Evolutionary conservation across 2,329 filamentous ascomycete genomes (phyloP), one percentile per base, ranked within the genome.

Genomic region (Penicillium sp.): DNA sequence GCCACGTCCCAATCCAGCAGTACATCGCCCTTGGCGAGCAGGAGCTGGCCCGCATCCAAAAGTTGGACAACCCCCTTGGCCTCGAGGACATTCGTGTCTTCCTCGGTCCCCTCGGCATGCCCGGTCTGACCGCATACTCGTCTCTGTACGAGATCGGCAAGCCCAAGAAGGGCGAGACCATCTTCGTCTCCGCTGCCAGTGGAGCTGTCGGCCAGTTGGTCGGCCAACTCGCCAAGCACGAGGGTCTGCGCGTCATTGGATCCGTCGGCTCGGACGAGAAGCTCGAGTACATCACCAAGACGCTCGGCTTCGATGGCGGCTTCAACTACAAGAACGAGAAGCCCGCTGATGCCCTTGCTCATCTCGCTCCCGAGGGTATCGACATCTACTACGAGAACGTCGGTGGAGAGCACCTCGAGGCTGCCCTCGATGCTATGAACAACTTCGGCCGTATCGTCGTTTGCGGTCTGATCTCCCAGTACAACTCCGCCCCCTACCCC

Each of bases 321-420:
- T 93, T 91, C 60, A 93, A 94, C 76, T 94, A 94, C 77, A 91
- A 93, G 78, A 89, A 80, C 58, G 87, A 93, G 72, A 79, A 77
- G 58, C 78, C 87, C 0, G 64, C 70, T 1, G 83, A 84, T 10
- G 87, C 86, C 0, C 75, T 94, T 49, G 69, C 75, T 56, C 77
- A 85, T 51, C 76, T 93, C 17, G 85, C 85, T 0, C 87, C 87
- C 0, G 69, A 88, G 12, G 88, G 87, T 4, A 78, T 94, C 54
- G 87, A 94, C 62, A 88, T 89, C 64, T 88, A 88, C 73, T 90
- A 84, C 63, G 86, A 89, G 69, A 89, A 88, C 58, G 85, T 87
- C 6, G 86, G 86, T 19, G 86, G 85, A 34, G 84, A 87, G 68
- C 82, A 86, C 55, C 75, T 88, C 45, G 81, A 86, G 57, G 83